Evolutionary conservation across 805 yeast genomes (phyloP).

Genomic region (Barnettozyma botsteinii): DNA sequence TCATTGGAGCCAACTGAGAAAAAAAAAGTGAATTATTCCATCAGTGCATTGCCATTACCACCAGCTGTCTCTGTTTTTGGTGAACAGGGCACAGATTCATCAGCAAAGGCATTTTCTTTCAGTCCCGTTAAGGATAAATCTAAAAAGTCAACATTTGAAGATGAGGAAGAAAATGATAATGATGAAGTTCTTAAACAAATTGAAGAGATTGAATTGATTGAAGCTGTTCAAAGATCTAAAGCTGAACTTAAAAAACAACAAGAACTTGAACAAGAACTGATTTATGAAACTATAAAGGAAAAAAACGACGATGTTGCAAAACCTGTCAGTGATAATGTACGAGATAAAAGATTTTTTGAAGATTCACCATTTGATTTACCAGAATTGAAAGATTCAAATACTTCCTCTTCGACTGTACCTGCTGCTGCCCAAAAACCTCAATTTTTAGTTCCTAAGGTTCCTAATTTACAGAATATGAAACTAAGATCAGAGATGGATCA

Average conservation of each 20-base stretch:
- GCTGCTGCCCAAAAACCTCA: neutral
- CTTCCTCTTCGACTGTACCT: neutral
- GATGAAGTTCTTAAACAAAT: slow-evolving; percentile 24
- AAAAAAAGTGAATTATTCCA: slow-evolving; percentile 33
- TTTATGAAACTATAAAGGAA: slow-evolving; percentile 30
- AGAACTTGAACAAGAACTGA: slow-evolving; percentile 24
- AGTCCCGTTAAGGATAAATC: slow-evolving; percentile 17
- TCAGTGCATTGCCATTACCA: slow-evolving; percentile 37
- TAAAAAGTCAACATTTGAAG: slow-evolving; percentile 11
- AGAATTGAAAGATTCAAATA: neutral
- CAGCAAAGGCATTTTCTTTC: slow-evolving; percentile 17
- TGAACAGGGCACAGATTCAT: slow-evolving; percentile 13
- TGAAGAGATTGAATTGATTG: slow-evolving; percentile 32
- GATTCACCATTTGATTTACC: slow-evolving; percentile 22
- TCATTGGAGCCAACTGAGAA: slow-evolving; percentile 29
- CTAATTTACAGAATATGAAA: neutral
- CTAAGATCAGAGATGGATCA: slow-evolving; percentile 20
- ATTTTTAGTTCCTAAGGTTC: neutral
- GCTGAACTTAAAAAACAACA: slow-evolving; percentile 41
- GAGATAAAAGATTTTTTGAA: slow-evolving; percentile 27
- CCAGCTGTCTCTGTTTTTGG: slow-evolving; percentile 15
- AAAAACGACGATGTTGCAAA: slow-evolving; percentile 19
- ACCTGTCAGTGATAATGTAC: slow-evolving; percentile 21
- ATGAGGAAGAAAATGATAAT: slow-evolving; percentile 19
- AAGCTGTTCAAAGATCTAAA: slow-evolving; percentile 41